phyloP scores from a whole-genome alignment of 2,329 filamentous ascomycete genomes.

The Pseudogymnoascus sp. region DNA sequence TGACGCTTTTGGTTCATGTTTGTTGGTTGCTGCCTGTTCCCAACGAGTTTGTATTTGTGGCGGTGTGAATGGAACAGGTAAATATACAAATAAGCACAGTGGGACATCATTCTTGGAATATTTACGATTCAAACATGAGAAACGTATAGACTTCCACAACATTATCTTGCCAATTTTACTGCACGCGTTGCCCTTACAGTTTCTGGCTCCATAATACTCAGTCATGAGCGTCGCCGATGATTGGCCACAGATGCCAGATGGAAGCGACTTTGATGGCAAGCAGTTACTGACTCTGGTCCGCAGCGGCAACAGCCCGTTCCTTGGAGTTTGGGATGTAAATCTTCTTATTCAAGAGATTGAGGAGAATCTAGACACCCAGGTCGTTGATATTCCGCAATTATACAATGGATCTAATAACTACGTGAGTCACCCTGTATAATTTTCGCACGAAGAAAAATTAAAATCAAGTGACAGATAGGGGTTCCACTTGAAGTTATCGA shows the following conservation, averaged over 20 bases:
- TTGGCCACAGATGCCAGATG: neutral
- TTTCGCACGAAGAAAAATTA: neutral
- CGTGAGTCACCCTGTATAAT: constrained; percentile 13
- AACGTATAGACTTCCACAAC: neutral
- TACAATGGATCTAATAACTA: constrained; percentile 24
- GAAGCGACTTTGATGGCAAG: constrained; percentile 9
- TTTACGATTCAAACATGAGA: neutral
- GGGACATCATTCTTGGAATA: neutral
- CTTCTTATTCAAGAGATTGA: constrained; percentile 25
- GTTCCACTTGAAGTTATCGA: constrained; percentile 16
- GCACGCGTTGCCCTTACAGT: neutral
- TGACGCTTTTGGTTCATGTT: neutral
- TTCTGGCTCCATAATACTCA: neutral
- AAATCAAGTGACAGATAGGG: constrained; percentile 9
- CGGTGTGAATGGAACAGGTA: neutral
- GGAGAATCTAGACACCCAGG: constrained; percentile 14
- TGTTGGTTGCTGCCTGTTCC: neutral
- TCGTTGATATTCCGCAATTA: constrained; percentile 22
- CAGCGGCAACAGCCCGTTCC: constrained; percentile 22
- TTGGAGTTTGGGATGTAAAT: constrained; percentile 19
- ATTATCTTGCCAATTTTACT: neutral
- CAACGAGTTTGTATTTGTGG: neutral
- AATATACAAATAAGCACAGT: neutral
- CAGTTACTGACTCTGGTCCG: constrained; percentile 14
- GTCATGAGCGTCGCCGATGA: neutral